A percentile compares a stretch with the other conserved stretches of the same genome.
Conservation (phyloP, 2,329 filamentous ascomycete species). For the Neoascochyta sp. region DNA sequence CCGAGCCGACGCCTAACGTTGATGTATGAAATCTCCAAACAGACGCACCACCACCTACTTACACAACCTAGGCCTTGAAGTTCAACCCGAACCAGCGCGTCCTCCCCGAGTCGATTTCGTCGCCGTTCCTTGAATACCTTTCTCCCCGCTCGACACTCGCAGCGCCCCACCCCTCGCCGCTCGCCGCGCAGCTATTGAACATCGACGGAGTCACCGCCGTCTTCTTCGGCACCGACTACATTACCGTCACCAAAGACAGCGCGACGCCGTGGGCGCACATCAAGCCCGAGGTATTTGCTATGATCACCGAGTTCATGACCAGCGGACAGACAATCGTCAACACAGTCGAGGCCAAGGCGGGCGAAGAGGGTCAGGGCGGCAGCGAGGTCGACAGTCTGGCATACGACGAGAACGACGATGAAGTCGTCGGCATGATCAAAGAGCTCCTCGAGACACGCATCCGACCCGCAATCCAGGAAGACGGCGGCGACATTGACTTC, state of each 20-base stretch:
- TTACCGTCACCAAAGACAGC: slow-evolving; percentile 87
- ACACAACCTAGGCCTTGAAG: slow-evolving; percentile 63
- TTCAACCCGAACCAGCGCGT: slow-evolving; percentile 89
- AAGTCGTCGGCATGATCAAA: slow-evolving; percentile 98
- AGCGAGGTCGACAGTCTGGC: slow-evolving; percentile 65
- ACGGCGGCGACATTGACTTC: slow-evolving; percentile 96
- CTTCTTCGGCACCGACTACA: slow-evolving; percentile 93
- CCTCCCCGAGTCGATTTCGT: slow-evolving; percentile 67
- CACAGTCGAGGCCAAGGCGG: slow-evolving; percentile 57
- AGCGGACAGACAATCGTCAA: slow-evolving; percentile 79
- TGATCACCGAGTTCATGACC: slow-evolving; percentile 90
- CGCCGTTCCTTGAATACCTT: slow-evolving; percentile 87
- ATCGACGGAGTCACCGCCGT: slow-evolving; percentile 93
- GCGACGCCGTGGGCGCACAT: slow-evolving; percentile 92
- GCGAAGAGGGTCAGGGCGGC: slow-evolving; percentile 49
- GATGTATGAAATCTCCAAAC: slow-evolving; percentile 54
- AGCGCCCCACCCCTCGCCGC: slow-evolving; percentile 83
- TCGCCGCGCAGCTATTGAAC: slow-evolving; percentile 86
- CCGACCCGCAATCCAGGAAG: slow-evolving; percentile 91
- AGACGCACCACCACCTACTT: slow-evolving; percentile 3
- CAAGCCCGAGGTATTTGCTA: slow-evolving; percentile 88
- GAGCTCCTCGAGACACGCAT: slow-evolving; percentile 94
- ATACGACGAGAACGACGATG: slow-evolving; percentile 86
- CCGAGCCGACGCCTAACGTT: slow-evolving; percentile 88
- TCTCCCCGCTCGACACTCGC: slow-evolving; percentile 82